A percentile compares a stretch with the other conserved stretches of the same genome.
Evolutionary conservation across 768 basidiomycete genomes (phyloP).

Genomic region (Phanerodontia chrysosporium): DNA sequence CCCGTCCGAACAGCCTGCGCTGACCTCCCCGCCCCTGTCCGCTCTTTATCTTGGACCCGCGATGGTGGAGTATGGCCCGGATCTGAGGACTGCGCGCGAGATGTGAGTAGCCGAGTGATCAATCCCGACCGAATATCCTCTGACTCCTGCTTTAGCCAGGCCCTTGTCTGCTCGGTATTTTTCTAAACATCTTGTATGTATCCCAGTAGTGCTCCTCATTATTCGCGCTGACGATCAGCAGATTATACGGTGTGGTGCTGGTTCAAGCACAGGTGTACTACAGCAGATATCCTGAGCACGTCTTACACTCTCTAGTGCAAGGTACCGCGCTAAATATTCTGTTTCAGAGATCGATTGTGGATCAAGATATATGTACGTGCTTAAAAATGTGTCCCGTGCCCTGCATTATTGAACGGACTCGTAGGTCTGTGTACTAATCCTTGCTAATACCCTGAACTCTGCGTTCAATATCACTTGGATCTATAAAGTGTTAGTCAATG

Average conservation of each 20-base stretch:
- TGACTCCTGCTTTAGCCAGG: neutral
- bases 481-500: conserved; percentile 12
- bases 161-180: neutral
- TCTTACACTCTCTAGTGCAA: neutral
- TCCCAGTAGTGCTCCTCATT: neutral
- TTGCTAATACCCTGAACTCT: conserved; percentile 16
- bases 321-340: too few species aligned
- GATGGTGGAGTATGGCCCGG: neutral
- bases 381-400: neutral
- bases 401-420: neutral
- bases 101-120: too few species aligned
- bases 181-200: neutral
- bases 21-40: neutral
- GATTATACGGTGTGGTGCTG: neutral
- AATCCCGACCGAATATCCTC: too few species aligned
- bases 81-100: neutral
- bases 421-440: conserved; percentile 12
- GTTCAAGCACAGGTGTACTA: neutral
- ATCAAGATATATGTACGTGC: neutral
- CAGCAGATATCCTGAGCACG: neutral
- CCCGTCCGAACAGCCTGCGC: too few species aligned
- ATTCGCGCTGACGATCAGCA: neutral
- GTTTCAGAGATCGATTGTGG: neutral
- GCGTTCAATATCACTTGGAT: conserved; percentile 16
- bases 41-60: neutral